These are phyloP conservation scores for Pyrus hybrid DNA, from an alignment of 331 rosid genomes.

Conservation along the genomic window DNA sequence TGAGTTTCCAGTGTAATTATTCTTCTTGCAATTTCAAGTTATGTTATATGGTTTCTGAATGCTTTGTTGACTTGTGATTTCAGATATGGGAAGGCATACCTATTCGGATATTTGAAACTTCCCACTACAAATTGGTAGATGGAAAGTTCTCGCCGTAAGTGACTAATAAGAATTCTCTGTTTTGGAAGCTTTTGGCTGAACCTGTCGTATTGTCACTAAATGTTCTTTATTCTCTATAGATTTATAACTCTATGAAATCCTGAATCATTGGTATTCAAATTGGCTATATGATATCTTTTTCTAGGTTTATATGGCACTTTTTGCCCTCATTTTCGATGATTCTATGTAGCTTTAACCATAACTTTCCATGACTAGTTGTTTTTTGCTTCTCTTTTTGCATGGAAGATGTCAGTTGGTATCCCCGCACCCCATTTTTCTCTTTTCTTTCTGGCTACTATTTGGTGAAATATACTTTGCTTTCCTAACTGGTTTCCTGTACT, in stretches of 20 bases:
- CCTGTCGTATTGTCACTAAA: neutral
- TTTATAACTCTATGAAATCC: neutral
- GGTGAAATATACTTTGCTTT: neutral
- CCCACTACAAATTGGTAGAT: constrained; percentile 86
- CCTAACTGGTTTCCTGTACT: neutral
- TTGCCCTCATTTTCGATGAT: neutral
- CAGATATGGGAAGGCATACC: constrained; percentile 99
- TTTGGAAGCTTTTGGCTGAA: neutral
- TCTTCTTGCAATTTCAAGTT: constrained; percentile 1
- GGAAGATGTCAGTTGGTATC: neutral
- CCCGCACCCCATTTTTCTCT: neutral
- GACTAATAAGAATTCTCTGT: neutral
- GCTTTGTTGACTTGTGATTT: constrained; percentile 14
- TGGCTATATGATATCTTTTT: neutral
- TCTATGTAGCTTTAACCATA: neutral
- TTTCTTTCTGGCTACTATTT: neutral
- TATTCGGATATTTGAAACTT: constrained; percentile 59
- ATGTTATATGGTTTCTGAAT: constrained; percentile 12
- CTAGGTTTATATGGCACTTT: neutral
- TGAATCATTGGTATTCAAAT: neutral
- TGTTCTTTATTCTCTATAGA: neutral
- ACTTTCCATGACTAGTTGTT: neutral
- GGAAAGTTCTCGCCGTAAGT: constrained; percentile 99
- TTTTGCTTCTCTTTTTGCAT: neutral
- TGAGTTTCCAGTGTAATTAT: constrained; percentile 46